Evolutionary conservation across 805 yeast genomes (phyloP).

Genomic region (Metschnikowia santaceciliae): DNA sequence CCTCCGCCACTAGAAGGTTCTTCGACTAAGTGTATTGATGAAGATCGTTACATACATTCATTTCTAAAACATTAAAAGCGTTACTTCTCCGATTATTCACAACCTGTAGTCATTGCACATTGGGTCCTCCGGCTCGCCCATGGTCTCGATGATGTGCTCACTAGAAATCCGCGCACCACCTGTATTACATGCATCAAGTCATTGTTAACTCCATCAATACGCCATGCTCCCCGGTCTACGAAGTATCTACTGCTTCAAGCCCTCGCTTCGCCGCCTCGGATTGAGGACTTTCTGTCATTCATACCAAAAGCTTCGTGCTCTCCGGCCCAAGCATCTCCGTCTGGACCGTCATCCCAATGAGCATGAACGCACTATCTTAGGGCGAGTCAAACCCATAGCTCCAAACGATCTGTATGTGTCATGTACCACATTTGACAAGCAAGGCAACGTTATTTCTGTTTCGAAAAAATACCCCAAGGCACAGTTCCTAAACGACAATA

Average conservation of each 20-base stretch:
- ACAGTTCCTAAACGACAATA: conserved; percentile 64
- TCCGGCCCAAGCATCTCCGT: not conserved
- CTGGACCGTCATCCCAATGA: not conserved
- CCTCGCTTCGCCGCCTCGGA: not conserved
- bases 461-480: conserved; percentile 72
- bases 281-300: not conserved
- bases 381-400: conserved; percentile 36
- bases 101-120: not conserved
- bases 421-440: conserved; percentile 74
- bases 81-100: not conserved
- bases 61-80: conserved; percentile 1
- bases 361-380: conserved; percentile 7
- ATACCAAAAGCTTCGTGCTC: not conserved
- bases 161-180: not conserved
- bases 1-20: conserved; percentile 82
- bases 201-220: not conserved
- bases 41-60: conserved; percentile 3
- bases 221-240: not conserved
- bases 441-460: conserved; percentile 66
- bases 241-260: not conserved
- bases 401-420: conserved; percentile 55
- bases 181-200: not conserved
- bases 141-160: not conserved
- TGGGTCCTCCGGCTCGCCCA: not conserved
- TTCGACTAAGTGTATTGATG: conserved; percentile 53